These are phyloP conservation scores for Coniochaeta prunicola DNA, from an alignment of 2,329 filamentous ascomycete species.

Conservation along the genomic window DNA sequence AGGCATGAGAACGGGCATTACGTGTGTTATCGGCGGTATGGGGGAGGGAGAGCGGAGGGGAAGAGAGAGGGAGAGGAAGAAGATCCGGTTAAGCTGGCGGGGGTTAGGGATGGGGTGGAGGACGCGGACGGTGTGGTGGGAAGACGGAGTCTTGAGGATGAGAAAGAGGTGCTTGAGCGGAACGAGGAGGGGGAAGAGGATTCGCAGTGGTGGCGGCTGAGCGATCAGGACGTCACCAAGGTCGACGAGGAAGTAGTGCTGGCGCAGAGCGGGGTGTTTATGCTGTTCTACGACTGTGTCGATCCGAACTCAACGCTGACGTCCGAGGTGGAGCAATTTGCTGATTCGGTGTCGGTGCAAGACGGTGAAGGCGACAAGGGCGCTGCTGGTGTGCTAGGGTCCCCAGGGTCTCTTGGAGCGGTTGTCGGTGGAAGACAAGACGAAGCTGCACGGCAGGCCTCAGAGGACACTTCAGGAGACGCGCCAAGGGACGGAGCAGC, in stretches of 20 bases:
- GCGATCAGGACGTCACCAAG: constrained; percentile 75
- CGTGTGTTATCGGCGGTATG: constrained; percentile 76
- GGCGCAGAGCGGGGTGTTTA: constrained; percentile 77
- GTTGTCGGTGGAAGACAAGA: neutral
- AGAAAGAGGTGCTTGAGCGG: constrained; percentile 13
- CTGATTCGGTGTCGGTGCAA: neutral
- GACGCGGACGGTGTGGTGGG: constrained; percentile 7
- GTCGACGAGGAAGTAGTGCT: constrained; percentile 69
- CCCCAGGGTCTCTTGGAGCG: neutral
- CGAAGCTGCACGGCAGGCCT: neutral
- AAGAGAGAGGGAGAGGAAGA: no score
- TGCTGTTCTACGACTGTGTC: constrained; percentile 89
- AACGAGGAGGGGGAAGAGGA: constrained; percentile 19
- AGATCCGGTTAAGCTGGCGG: no score
- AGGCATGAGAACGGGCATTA: constrained; percentile 95
- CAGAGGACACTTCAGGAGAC: neutral
- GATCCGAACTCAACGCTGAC: constrained; percentile 38
- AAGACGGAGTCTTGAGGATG: constrained; percentile 5
- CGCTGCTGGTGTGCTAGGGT: neutral
- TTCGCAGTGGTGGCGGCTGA: constrained; percentile 80
- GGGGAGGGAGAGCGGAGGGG: constrained; percentile 18
- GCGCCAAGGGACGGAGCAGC: neutral
- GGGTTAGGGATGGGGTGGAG: constrained; percentile 15
- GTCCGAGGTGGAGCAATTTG: constrained; percentile 13
- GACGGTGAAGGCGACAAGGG: neutral